phyloP scores from a whole-genome alignment of 1,284 basidiomycete species.

The Papiliotrema flavescens region DNA sequence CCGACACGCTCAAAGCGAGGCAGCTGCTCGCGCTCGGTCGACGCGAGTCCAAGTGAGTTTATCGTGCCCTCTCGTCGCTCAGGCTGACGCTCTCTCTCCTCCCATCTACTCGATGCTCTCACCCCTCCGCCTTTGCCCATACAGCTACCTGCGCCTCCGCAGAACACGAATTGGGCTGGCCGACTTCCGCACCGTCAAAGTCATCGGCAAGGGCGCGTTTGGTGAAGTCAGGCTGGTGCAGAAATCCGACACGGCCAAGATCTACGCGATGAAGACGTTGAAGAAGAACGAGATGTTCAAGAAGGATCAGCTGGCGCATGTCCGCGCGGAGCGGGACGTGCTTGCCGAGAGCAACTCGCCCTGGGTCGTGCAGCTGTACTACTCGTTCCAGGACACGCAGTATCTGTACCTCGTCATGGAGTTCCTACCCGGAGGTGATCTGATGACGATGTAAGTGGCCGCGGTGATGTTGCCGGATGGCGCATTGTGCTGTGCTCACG shows the following conservation, averaged over 20 bases:
- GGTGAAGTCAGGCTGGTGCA: slow-evolving; percentile 96
- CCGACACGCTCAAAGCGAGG: slow-evolving; percentile 82
- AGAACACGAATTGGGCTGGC: slow-evolving; percentile 88
- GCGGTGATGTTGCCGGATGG: not conserved
- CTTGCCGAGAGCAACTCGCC: slow-evolving; percentile 95
- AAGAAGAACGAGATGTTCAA: slow-evolving; percentile 99
- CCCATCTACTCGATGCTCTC: slow-evolving; percentile 1
- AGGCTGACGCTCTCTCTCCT: not conserved
- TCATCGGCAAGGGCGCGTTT: slow-evolving; percentile 98
- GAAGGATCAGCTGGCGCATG: slow-evolving; percentile 96
- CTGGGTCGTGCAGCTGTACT: slow-evolving; percentile 96
- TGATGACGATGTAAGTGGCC: slow-evolving; percentile 64
- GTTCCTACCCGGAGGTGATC: slow-evolving; percentile 93
- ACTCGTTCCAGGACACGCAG: slow-evolving; percentile 95
- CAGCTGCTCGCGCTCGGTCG: slow-evolving; percentile 88
- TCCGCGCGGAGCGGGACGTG: slow-evolving; percentile 96
- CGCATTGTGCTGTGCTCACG: slow-evolving; percentile 4
- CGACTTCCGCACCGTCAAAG: slow-evolving; percentile 96
- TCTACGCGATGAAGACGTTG: slow-evolving; percentile 99
- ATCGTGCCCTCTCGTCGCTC: not conserved
- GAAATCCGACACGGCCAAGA: slow-evolving; percentile 95
- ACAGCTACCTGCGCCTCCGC: slow-evolving; percentile 73
- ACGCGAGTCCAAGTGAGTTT: slow-evolving; percentile 69
- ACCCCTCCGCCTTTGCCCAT: slow-evolving; percentile 9
- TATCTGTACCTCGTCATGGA: slow-evolving; percentile 99